These are phyloP conservation scores for Helotiales sp. DNA, from an alignment of 2,329 filamentous ascomycete genomes.

Conservation along the genomic window DNA sequence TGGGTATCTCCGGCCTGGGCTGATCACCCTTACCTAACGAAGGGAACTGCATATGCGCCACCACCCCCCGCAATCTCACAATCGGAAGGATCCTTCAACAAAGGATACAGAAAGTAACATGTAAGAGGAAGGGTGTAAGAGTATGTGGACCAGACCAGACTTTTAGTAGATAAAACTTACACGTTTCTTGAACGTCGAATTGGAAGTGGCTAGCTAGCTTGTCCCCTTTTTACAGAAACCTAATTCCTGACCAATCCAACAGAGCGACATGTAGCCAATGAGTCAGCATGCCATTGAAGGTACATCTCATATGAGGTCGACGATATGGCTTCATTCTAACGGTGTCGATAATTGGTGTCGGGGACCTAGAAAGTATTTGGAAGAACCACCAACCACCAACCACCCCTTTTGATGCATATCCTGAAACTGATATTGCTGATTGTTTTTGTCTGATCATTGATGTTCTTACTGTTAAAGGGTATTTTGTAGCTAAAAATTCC, in stretches of 20 bases:
- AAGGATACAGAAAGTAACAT: neutral
- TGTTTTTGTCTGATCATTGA: neutral
- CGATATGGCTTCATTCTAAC: neutral
- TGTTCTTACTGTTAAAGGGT: neutral
- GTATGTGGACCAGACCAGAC: neutral
- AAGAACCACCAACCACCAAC: neutral
- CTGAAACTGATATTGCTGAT: neutral
- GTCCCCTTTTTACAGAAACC: neutral
- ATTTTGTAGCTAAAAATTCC: neutral
- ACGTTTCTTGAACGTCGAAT: neutral
- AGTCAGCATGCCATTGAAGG: slow-evolving; percentile 3
- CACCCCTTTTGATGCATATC: neutral
- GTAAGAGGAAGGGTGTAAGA: too few relatives aligned
- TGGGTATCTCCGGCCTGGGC: neutral
- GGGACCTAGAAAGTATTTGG: neutral
- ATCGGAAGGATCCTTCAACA: neutral
- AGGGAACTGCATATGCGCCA: neutral
- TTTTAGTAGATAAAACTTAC: neutral
- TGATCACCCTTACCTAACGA: neutral
- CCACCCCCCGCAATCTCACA: slow-evolving; percentile 5
- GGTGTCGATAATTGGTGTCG: neutral
- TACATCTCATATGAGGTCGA: neutral
- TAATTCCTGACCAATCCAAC: neutral
- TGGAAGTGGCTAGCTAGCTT: neutral
- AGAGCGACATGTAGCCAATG: neutral